phyloP scores from a whole-genome alignment of 2,329 filamentous ascomycete species.

The Bipolaris bicolor region DNA sequence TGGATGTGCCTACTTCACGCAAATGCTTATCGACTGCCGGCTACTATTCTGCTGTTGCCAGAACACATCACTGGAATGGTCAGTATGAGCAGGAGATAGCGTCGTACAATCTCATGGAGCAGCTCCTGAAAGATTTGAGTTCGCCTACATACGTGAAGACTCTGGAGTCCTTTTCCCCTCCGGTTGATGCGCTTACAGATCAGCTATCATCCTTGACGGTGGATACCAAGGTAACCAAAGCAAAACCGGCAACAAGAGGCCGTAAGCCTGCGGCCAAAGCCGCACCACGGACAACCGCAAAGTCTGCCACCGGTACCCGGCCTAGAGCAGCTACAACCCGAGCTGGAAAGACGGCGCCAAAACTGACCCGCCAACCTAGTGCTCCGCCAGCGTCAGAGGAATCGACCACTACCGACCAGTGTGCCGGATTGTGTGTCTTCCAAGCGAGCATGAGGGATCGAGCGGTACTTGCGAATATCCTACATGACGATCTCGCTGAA shows the following conservation, averaged over 20 bases:
- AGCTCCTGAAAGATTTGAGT: slow-evolving; percentile 52
- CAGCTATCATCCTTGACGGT: slow-evolving; percentile 53
- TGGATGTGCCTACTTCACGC: slow-evolving; percentile 49
- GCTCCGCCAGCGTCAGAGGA: slow-evolving; percentile 9
- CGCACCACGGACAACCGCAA: slow-evolving; percentile 17
- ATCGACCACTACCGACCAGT: slow-evolving; percentile 40
- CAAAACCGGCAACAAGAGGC: slow-evolving; percentile 25
- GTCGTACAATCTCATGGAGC: slow-evolving; percentile 57
- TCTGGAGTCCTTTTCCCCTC: slow-evolving; percentile 32
- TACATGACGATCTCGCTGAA: slow-evolving; percentile 39
- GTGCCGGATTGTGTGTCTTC: slow-evolving; percentile 50
- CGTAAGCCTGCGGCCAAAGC: slow-evolving; percentile 33
- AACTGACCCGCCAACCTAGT: slow-evolving; percentile 18
- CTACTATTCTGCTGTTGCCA: slow-evolving; percentile 57
- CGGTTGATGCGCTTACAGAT: slow-evolving; percentile 48
- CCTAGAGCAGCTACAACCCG: slow-evolving; percentile 22
- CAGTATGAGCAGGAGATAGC: slow-evolving; percentile 56
- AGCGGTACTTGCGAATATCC: slow-evolving; percentile 54
- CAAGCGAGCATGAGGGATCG: slow-evolving; percentile 58
- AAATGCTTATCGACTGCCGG: slow-evolving; percentile 60
- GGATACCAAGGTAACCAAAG: slow-evolving; percentile 20
- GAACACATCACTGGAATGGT: slow-evolving; percentile 56
- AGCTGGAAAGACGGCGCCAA: slow-evolving; percentile 23
- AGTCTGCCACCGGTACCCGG: slow-evolving; percentile 20
- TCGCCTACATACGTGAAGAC: slow-evolving; percentile 40